Conservation (phyloP, 2,329 filamentous ascomycete genomes). For the Zasmidium cellare region DNA sequence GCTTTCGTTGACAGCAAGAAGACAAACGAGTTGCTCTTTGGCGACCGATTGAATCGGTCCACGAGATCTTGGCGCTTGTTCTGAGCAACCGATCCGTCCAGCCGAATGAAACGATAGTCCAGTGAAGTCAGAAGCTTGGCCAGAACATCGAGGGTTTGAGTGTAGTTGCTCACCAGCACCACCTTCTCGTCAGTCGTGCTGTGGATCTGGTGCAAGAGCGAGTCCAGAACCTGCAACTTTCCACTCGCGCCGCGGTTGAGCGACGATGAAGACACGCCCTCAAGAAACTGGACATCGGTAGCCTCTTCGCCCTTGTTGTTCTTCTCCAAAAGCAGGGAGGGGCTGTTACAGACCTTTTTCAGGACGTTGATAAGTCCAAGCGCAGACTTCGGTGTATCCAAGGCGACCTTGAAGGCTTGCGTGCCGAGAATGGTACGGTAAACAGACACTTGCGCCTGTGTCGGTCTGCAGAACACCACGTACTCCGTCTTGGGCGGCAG, state of each 20-base stretch:
- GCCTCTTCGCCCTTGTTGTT: constrained; percentile 43
- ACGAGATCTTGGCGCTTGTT: constrained; percentile 67
- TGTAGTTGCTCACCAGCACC: constrained; percentile 75
- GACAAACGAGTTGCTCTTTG: constrained; percentile 60
- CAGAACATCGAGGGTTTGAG: constrained; percentile 68
- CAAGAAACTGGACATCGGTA: constrained; percentile 28
- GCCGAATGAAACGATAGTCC: constrained; percentile 63
- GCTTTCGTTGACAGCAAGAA: constrained; percentile 73
- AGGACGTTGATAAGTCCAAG: constrained; percentile 70
- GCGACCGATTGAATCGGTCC: constrained; percentile 66
- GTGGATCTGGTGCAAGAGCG: constrained; percentile 61
- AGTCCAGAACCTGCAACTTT: constrained; percentile 68
- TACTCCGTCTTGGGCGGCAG: constrained; percentile 68
- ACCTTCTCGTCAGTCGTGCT: constrained; percentile 67
- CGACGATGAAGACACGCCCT: constrained; percentile 54
- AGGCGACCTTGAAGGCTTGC: constrained; percentile 60
- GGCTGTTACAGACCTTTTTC: constrained; percentile 74
- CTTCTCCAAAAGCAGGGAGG: constrained; percentile 58
- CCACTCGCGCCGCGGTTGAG: constrained; percentile 60
- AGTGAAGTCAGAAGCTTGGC: constrained; percentile 61
- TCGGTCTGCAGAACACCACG: constrained; percentile 66
- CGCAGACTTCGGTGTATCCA: constrained; percentile 63
- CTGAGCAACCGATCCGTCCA: constrained; percentile 67
- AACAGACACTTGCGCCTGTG: constrained; percentile 59
- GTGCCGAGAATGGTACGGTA: constrained; percentile 66